Conservation (phyloP, 2,329 filamentous ascomycete species). For the Alternaria novae-zelandiae region DNA sequence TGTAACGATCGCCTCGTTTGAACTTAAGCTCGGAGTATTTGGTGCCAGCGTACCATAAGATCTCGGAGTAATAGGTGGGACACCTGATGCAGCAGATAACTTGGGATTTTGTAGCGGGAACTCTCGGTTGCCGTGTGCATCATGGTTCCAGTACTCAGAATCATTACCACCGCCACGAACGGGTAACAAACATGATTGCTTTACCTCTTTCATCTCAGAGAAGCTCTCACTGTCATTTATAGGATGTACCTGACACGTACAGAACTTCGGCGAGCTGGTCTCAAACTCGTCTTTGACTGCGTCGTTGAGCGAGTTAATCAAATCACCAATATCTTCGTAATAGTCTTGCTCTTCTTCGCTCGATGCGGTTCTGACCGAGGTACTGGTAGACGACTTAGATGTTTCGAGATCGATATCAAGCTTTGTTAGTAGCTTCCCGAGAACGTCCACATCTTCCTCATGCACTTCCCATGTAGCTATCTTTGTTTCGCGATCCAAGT, state of each 20-base stretch:
- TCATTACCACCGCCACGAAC: background rate
- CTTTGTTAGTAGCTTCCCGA: background rate
- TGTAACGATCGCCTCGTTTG: background rate
- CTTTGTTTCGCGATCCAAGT: background rate
- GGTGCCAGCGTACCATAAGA: background rate
- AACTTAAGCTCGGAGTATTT: too few relatives aligned
- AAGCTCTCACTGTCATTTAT: background rate
- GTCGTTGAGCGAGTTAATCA: background rate
- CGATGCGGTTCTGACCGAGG: background rate
- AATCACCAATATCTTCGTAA: background rate
- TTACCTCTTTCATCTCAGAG: background rate
- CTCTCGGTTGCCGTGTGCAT: background rate
- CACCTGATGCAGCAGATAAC: background rate
- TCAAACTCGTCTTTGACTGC: background rate
- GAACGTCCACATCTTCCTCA: background rate
- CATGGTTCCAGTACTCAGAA: background rate
- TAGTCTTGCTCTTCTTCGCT: background rate
- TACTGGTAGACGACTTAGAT: background rate
- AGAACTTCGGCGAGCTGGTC: background rate
- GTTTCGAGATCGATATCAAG: background rate
- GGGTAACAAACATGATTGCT: background rate
- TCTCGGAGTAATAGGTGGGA: background rate
- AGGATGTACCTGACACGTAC: background rate
- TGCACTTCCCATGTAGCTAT: constrained; percentile 8
- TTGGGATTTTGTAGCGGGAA: background rate